Base-by-base conservation (phyloP, 78 protist genomes). In the Emiliania huxleyi region DNA sequence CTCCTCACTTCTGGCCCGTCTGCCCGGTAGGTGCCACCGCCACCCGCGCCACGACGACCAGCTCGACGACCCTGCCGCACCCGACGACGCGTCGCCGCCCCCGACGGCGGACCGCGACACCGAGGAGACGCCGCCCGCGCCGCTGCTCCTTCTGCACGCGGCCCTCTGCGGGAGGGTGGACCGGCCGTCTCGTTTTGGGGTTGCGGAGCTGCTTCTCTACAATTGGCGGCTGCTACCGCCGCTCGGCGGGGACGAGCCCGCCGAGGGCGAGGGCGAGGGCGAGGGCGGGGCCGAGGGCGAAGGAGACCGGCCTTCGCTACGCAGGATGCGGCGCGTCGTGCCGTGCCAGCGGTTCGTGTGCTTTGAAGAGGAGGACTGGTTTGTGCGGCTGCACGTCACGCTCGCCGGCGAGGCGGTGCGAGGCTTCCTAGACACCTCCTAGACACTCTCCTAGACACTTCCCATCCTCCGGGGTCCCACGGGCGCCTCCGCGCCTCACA, bases 291-390 rank as follows among this genome's bases (percentile, higher is more conserved):
- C 8, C 62, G 62, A 52, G 62, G 62, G 15, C 8, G 62, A 52
- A 52, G 8, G 62, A 15, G 62, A 52, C 8, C 75, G 33, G 12
- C 75, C 75, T 4, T 69, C 75, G 37, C 18, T 69, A 4, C 75
- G 75, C n/a, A 29, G 18, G 29, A 71, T 71, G 81, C n/a, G 21
- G 37, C 81, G 42, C 18, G 81, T 71, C n/a, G 43, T 35, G 18
- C 81, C 81, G 42, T 4, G 2, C 12, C 62, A 52, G 29, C 8
- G 62, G 62, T 77, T 77, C 46, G 35, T 77, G 48, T 77, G 85
- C 85, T 4, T 77, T 48, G 85, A 37, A 15, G 85, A 77, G 85
- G 85, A 77, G 85, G 85, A 77, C 85, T 77, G 85, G 85, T 77
- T 77, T 48, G 25, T 4, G 15, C 11, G 85, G 85, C 85, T 77